Evolutionary conservation across 441 rosid genomes (phyloP), one percentile per base, ranked within the genome.

Genomic region (Biscutella auriculata): DNA sequence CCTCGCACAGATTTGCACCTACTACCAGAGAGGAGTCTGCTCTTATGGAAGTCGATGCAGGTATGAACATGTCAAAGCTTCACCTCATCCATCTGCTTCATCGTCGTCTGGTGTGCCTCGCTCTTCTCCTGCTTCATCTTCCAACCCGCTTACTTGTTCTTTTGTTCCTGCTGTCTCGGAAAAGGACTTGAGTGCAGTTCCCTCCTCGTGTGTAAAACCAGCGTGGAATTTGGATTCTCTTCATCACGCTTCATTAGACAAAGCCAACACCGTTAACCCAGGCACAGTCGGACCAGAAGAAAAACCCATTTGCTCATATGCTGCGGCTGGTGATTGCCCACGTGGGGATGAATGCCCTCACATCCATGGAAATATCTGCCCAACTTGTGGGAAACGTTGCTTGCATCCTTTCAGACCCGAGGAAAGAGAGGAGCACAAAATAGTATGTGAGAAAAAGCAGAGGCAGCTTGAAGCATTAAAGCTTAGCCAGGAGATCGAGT

Each of bases 271-370:
- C 79, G 2, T 48, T 84, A 82, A 60, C 83, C 88, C 69, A 58
- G 91, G 44, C 88, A 75, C 40, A 83, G 81, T 71, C 59, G 65
- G 19, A 6, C 68, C 74, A 21, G 77, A 71, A 16, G 96, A 83
- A 16, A 80, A 48, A 17, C 66, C 96, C 59, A 74, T 94, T 47
- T 94, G 97, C 75, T 89, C 91, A 6, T 87, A 73, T 75, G 95
- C 96, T 72, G 97, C 95, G 19, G 93, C 87, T 69, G 99, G 99
- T 43, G 69, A 65, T 57, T 94, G 97, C 53, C 97, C 95, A 33
- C 88, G 85, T 47, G 95, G 96, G 33, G 85, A 75, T 53, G 75
- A 73, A 42, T 94, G 99, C 63, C 94, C 94, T 62, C 94, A 82
- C 73, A 63, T 90, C 69, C 97, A 89, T 62, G 97, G 99, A 42